These are phyloP conservation scores for Colletotrichum chrysophilum DNA, from an alignment of 2,329 filamentous ascomycete species.

Conservation along the genomic window DNA sequence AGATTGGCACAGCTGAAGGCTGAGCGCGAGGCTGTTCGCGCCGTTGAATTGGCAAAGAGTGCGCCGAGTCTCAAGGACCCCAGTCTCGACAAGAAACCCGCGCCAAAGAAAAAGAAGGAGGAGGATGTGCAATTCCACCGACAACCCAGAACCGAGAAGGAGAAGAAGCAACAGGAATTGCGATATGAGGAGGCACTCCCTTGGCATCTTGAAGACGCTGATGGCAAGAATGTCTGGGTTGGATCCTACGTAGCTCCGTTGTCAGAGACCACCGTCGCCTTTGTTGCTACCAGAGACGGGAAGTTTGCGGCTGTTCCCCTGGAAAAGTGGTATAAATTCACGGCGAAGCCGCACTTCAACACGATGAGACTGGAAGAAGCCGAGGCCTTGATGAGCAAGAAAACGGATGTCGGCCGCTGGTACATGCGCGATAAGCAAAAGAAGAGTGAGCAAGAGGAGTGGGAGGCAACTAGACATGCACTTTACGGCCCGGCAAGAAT, in stretches of 20 bases:
- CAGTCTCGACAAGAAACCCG: constrained; percentile 61
- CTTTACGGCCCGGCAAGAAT: constrained; percentile 62
- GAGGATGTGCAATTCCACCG: constrained; percentile 85
- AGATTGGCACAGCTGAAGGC: constrained; percentile 73
- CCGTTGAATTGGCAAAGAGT: constrained; percentile 89
- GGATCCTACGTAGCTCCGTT: constrained; percentile 89
- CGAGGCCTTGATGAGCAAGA: constrained; percentile 82
- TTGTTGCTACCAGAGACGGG: constrained; percentile 68
- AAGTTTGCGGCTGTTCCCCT: constrained; percentile 87
- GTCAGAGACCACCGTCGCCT: constrained; percentile 83
- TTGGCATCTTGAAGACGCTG: constrained; percentile 96
- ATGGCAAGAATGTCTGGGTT: constrained; percentile 93
- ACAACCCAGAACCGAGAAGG: constrained; percentile 80
- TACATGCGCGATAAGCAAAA: constrained; percentile 73
- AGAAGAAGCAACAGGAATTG: constrained; percentile 72
- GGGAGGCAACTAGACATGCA: constrained; percentile 62
- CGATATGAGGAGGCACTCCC: constrained; percentile 95
- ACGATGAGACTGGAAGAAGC: constrained; percentile 82
- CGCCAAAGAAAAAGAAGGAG: constrained; percentile 76
- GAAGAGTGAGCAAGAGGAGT: constrained; percentile 59
- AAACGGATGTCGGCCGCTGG: constrained; percentile 79
- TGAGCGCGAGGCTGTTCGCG: constrained; percentile 84
- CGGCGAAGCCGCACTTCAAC: constrained; percentile 79
- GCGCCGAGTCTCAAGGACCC: constrained; percentile 76
- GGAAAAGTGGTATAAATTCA: constrained; percentile 95